These are phyloP conservation scores for Chaetomiaceae sp. DNA, from an alignment of 2,329 filamentous ascomycete species.

Conservation along the genomic window DNA sequence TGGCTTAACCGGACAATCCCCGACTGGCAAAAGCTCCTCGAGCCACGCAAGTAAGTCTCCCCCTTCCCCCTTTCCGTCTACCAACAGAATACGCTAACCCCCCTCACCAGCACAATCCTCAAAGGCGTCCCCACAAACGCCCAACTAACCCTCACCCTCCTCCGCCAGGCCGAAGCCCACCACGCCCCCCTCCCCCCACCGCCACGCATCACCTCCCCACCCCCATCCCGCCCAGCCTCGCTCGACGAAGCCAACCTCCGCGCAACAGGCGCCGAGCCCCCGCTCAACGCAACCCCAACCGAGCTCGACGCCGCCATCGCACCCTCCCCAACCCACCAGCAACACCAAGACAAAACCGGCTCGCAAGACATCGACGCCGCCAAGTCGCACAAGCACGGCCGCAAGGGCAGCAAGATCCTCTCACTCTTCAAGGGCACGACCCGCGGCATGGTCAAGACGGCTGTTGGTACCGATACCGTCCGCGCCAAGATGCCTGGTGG, in stretches of 20 bases:
- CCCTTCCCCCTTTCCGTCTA: slow-evolving; percentile 12
- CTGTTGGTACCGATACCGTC: slow-evolving; percentile 64
- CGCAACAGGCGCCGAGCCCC: slow-evolving; percentile 39
- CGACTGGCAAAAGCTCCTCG: slow-evolving; percentile 69
- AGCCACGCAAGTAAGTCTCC: slow-evolving; percentile 57
- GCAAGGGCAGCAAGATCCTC: slow-evolving; percentile 46
- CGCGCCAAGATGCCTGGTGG: slow-evolving; percentile 59
- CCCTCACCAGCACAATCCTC: slow-evolving; percentile 51
- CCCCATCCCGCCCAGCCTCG: slow-evolving; percentile 33
- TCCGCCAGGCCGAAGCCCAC: slow-evolving; percentile 77
- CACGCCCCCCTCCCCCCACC: slow-evolving; percentile 69
- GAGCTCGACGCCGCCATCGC: slow-evolving; percentile 62
- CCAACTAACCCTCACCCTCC: slow-evolving; percentile 73
- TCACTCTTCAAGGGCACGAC: slow-evolving; percentile 64
- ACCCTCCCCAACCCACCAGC: slow-evolving; percentile 33
- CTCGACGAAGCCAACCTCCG: slow-evolving; percentile 47
- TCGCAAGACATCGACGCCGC: slow-evolving; percentile 45
- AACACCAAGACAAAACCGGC: not conserved
- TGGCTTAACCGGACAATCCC: slow-evolving; percentile 59
- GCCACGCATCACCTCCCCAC: slow-evolving; percentile 34
- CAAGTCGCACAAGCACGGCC: slow-evolving; percentile 35
- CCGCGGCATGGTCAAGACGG: slow-evolving; percentile 67
- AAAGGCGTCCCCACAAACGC: slow-evolving; percentile 83
- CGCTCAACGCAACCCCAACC: slow-evolving; percentile 56
- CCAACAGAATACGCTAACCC: not conserved